These are phyloP conservation scores for Leishmania mexicana DNA, from an alignment of 208 protist species.

Conservation along the genomic window DNA sequence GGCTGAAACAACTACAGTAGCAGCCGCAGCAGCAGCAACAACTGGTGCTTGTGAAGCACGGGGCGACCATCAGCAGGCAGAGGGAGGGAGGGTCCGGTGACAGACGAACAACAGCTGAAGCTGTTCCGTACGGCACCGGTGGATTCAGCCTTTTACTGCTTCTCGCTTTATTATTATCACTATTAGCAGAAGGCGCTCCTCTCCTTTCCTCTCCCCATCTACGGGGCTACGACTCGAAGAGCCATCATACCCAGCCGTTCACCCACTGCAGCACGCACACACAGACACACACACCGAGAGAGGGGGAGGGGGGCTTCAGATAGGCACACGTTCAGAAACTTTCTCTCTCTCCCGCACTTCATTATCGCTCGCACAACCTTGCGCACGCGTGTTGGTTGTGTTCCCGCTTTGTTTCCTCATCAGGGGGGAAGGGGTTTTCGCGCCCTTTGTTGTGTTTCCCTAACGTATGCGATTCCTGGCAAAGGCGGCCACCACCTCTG, in stretches of 20 bases:
- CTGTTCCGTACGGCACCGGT: background rate
- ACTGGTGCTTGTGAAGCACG: no score
- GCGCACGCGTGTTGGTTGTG: background rate
- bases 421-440: no score
- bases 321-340: background rate
- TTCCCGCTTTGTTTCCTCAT: background rate
- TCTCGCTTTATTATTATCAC: background rate
- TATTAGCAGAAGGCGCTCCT: background rate
- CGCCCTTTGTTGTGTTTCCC: background rate
- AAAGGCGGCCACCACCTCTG: conserved; percentile 20
- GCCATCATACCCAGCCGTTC: background rate
- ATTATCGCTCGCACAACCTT: background rate
- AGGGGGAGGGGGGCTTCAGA: background rate
- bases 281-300: no score
- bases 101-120: background rate
- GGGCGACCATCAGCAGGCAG: background rate
- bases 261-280: background rate
- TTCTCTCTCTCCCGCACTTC: background rate
- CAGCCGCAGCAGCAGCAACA: background rate
- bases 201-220: background rate
- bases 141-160: background rate
- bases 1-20: background rate
- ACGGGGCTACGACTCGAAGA: background rate
- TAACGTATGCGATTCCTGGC: conserved; percentile 25
- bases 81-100: background rate